These are phyloP conservation scores for Nevesoporus exiguus DNA, from an alignment of 768 basidiomycete genomes.

Conservation along the genomic window DNA sequence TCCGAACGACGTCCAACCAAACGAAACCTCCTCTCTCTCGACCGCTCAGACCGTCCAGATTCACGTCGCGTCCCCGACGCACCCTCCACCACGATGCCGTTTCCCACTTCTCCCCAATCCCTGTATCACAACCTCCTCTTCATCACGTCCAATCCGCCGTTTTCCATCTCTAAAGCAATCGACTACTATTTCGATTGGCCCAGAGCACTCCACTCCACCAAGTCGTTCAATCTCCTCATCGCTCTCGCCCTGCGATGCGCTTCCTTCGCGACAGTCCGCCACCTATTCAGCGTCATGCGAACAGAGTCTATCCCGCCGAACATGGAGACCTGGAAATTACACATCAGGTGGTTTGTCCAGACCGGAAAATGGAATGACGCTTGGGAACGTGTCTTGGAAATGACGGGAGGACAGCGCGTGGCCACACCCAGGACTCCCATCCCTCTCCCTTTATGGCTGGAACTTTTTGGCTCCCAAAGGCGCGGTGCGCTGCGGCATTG, in stretches of 20 bases:
- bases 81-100: slow-evolving; percentile 16
- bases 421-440: slow-evolving; percentile 17
- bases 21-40: background rate
- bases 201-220: slow-evolving; percentile 33
- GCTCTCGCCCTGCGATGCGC: slow-evolving; percentile 48
- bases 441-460: slow-evolving; percentile 55
- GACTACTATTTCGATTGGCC: slow-evolving; percentile 30
- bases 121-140: slow-evolving; percentile 35
- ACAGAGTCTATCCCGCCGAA: slow-evolving; percentile 40
- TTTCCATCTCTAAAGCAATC: slow-evolving; percentile 14
- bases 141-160: slow-evolving; percentile 19
- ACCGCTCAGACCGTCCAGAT: slow-evolving; percentile 15
- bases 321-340: slow-evolving; percentile 54
- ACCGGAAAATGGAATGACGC: slow-evolving; percentile 56
- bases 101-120: slow-evolving; percentile 30
- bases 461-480: slow-evolving; percentile 50
- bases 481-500: slow-evolving; percentile 32
- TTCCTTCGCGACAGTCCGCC: slow-evolving; percentile 43
- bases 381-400: slow-evolving; percentile 42
- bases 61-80: slow-evolving; percentile 18
- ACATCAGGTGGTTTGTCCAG: slow-evolving; percentile 54
- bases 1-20: too few relatives aligned
- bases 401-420: slow-evolving; percentile 10
- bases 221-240: slow-evolving; percentile 45
- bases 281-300: slow-evolving; percentile 49